These are phyloP conservation scores for Artomyces pyxidatus DNA, from an alignment of 768 basidiomycete species.

Conservation along the genomic window DNA sequence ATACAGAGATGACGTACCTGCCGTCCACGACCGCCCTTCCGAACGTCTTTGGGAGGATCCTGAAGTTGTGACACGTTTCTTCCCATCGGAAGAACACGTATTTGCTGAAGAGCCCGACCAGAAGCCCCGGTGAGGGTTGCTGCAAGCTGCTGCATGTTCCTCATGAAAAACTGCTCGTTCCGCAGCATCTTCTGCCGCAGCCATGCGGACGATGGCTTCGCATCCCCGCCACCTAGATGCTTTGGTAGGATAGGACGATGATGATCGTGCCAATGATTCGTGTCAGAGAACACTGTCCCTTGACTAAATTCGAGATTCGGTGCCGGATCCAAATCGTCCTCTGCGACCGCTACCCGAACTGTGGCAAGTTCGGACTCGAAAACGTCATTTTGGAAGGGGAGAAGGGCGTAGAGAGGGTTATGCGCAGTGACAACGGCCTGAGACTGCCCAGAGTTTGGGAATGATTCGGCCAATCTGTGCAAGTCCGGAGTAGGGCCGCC, in stretches of 20 bases:
- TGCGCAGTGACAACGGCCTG: too few relatives aligned
- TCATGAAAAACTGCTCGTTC: conserved; percentile 51
- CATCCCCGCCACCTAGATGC: conserved; percentile 41
- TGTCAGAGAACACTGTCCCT: conserved; percentile 38
- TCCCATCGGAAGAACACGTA: conserved; percentile 41
- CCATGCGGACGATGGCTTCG: conserved; percentile 25
- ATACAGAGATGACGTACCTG: too few relatives aligned
- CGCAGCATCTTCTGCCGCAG: conserved; percentile 30
- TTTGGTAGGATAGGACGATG: conserved; percentile 41
- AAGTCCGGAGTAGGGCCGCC: conserved; percentile 20
- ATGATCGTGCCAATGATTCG: conserved; percentile 53
- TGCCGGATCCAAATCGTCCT: conserved; percentile 9
- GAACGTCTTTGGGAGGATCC: too few relatives aligned
- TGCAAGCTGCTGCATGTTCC: conserved; percentile 46
- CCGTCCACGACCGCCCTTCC: too few relatives aligned
- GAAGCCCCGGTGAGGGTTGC: conserved; percentile 57
- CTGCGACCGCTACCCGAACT: conserved; percentile 23
- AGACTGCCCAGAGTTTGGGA: too few relatives aligned
- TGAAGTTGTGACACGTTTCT: too few relatives aligned
- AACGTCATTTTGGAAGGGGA: conserved; percentile 32
- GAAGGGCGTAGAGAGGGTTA: conserved; percentile 12
- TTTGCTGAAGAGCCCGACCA: conserved; percentile 42
- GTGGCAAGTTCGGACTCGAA: conserved; percentile 33
- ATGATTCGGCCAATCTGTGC: conserved; percentile 21
- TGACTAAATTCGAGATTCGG: conserved; percentile 31